These are phyloP conservation scores for Globisporangium acanthophoron DNA, from an alignment of 352 stramenopile genomes.

Conservation along the genomic window DNA sequence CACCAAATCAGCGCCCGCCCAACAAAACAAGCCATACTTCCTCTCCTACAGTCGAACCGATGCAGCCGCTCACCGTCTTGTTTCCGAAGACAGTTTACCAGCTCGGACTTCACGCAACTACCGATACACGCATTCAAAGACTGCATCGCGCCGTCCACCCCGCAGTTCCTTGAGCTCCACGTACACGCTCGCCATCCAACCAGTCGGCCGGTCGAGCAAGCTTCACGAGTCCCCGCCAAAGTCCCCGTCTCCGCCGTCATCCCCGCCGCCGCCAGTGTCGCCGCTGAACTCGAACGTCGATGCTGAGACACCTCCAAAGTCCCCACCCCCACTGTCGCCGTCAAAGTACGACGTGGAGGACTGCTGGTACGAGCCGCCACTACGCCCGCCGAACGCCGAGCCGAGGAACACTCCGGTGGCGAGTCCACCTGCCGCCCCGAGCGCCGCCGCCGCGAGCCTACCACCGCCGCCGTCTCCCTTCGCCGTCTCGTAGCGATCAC, in stretches of 20 bases:
- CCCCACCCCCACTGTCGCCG: slow-evolving; percentile 25
- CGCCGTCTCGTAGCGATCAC: neutral
- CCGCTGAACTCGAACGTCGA: slow-evolving; percentile 51
- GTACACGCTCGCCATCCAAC: neutral
- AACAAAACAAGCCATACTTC: too few species aligned
- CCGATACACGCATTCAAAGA: too few species aligned
- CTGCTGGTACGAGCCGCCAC: slow-evolving; percentile 10
- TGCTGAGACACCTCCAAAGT: slow-evolving; percentile 17
- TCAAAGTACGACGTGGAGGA: slow-evolving; percentile 29
- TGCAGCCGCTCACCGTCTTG: too few species aligned
- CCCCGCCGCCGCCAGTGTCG: slow-evolving; percentile 41
- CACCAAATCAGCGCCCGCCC: too few species aligned
- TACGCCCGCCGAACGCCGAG: slow-evolving; percentile 28
- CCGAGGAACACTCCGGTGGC: slow-evolving; percentile 41
- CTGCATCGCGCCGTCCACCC: too few species aligned
- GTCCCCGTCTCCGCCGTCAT: slow-evolving; percentile 29
- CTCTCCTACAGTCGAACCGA: too few species aligned
- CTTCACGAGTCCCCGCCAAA: slow-evolving; percentile 56
- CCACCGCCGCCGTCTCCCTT: slow-evolving; percentile 13
- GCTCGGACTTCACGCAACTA: too few species aligned
- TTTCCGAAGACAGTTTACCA: too few species aligned
- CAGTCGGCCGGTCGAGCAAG: neutral
- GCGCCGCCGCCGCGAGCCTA: slow-evolving; percentile 29
- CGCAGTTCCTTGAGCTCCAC: neutral
- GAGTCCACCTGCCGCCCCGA: slow-evolving; percentile 43